phyloP scores from a whole-genome alignment of 768 basidiomycete genomes.

The Mycena polygramma region DNA sequence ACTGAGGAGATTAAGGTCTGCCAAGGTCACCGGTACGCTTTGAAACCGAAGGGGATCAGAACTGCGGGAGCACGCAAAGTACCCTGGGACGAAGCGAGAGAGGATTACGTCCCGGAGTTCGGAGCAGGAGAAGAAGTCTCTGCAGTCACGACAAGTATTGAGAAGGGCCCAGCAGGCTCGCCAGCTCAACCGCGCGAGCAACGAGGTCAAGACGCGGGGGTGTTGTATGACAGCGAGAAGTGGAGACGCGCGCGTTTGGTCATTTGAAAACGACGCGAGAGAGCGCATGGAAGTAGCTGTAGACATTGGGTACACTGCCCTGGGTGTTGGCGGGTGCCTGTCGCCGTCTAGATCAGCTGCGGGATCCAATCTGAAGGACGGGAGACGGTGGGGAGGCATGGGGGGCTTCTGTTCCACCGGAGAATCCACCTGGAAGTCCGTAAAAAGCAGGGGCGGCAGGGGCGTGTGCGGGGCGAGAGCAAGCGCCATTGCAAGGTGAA shows the following conservation, averaged over 20 bases:
- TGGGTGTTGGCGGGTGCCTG: background rate
- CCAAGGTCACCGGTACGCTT: constrained; percentile 65
- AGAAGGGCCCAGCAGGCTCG: constrained; percentile 54
- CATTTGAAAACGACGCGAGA: constrained; percentile 35
- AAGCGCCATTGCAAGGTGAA: constrained; percentile 18
- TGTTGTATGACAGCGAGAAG: constrained; percentile 31
- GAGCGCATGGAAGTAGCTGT: constrained; percentile 10
- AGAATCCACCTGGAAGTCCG: background rate
- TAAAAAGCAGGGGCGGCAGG: background rate
- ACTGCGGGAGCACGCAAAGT: constrained; percentile 56
- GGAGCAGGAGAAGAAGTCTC: constrained; percentile 46
- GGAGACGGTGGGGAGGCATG: constrained; percentile 30
- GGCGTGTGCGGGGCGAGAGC: constrained; percentile 21
- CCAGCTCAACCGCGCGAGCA: constrained; percentile 55
- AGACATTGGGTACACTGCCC: constrained; percentile 13
- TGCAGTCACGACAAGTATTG: constrained; percentile 50
- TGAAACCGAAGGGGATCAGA: constrained; percentile 56
- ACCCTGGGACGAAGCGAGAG: constrained; percentile 70
- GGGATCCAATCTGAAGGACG: constrained; percentile 16
- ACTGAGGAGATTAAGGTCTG: constrained; percentile 77
- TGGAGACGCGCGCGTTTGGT: background rate
- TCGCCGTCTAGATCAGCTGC: background rate
- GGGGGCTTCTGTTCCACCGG: constrained; percentile 4
- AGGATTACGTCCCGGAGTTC: constrained; percentile 56
- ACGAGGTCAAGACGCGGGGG: constrained; percentile 42